Percentiles rank a stretch among this genome's conserved stretches.
Evolutionary conservation across 2,329 filamentous ascomycete species (phyloP).

Genomic region (Trichoderma sp.): DNA sequence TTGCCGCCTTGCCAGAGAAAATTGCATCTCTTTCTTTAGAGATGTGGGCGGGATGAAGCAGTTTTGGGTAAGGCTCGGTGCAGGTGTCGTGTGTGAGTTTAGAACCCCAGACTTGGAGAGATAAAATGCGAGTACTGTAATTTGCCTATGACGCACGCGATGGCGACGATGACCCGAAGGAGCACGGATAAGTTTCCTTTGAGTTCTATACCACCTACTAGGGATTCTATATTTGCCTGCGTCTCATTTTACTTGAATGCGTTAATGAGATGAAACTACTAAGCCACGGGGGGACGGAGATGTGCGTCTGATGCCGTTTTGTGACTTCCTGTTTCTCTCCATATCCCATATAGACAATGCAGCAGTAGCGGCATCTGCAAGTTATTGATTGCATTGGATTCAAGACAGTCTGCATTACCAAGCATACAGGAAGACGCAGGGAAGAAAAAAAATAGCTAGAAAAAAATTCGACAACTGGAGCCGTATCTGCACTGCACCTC

Average conservation of each 20-base stretch:
- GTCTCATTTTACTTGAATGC: not conserved
- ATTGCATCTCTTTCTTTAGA: not conserved
- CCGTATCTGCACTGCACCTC: not conserved
- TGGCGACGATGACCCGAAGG: not conserved
- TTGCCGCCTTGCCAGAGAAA: constrained; percentile 19
- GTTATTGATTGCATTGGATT: not conserved
- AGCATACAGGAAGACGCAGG: not conserved
- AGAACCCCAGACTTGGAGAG: not conserved
- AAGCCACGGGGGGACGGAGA: not conserved
- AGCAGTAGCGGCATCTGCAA: not conserved
- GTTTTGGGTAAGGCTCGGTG: not conserved
- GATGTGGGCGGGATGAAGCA: not conserved
- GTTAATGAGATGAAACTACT: not conserved
- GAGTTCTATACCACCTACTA: not conserved
- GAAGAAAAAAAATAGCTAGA: not conserved
- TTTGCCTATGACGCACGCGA: constrained; percentile 9
- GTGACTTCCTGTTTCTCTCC: not conserved
- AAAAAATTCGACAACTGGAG: not conserved
- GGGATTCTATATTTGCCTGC: not conserved
- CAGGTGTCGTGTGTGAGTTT: constrained; percentile 12
- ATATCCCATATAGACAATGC: not conserved
- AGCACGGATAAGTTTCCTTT: not conserved
- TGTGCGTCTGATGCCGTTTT: not conserved
- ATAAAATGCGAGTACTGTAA: not conserved
- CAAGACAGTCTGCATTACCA: constrained; percentile 1